These are phyloP conservation scores for Acacia pycnantha DNA, from an alignment of 331 rosid genomes.

Conservation along the genomic window DNA sequence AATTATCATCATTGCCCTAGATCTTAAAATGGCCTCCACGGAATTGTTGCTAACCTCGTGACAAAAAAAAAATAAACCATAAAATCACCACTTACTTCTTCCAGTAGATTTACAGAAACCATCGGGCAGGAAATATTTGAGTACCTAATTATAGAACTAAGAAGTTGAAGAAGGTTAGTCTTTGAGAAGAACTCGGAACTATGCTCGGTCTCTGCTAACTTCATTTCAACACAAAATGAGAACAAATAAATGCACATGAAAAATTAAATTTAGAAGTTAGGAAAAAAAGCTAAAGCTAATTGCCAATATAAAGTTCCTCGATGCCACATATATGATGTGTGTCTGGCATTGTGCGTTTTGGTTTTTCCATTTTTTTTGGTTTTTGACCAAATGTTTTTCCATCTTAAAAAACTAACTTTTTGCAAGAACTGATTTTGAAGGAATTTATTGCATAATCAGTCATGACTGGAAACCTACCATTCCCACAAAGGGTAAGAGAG, in stretches of 20 bases:
- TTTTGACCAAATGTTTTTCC: background rate
- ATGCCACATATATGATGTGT: background rate
- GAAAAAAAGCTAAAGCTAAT: background rate
- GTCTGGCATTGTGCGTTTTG: background rate
- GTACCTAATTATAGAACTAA: slow-evolving; percentile 79
- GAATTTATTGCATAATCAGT: background rate
- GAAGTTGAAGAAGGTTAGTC: slow-evolving; percentile 67
- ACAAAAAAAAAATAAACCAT: slow-evolving; percentile 21
- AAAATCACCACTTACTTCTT: slow-evolving; percentile 12
- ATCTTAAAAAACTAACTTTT: background rate
- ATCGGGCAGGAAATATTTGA: slow-evolving; percentile 5
- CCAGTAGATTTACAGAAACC: background rate
- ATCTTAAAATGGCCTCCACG: slow-evolving; percentile 58
- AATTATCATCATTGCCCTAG: slow-evolving; percentile 79
- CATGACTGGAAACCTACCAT: background rate
- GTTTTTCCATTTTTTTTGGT: background rate
- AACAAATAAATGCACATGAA: slow-evolving; percentile 3
- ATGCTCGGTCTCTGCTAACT: slow-evolving; percentile 83
- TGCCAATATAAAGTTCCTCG: slow-evolving; percentile 1
- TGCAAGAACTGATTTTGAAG: background rate
- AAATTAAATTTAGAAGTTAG: slow-evolving; percentile 1
- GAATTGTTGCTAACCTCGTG: slow-evolving; percentile 51
- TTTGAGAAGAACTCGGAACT: slow-evolving; percentile 71
- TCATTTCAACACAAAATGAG: slow-evolving; percentile 33
- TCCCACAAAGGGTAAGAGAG: background rate